Evolutionary conservation across 169 alveolate species (phyloP).

Genomic region (Theileria sp.): DNA sequence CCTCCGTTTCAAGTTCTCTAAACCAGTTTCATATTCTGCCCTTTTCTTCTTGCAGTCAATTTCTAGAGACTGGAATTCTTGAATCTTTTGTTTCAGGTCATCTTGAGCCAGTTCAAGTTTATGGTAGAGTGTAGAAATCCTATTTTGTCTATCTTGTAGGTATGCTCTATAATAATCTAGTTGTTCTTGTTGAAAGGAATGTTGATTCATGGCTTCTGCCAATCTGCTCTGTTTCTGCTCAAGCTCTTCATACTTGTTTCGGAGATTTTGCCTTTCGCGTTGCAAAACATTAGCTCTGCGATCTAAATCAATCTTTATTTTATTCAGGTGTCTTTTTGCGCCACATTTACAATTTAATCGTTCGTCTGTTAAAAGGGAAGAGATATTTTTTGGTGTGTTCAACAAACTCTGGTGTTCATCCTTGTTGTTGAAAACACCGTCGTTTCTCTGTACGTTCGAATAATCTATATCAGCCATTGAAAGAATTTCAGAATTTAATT

Average conservation of each 20-base stretch:
- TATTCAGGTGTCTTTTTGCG: slow-evolving; percentile 54
- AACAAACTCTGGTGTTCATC: slow-evolving; percentile 3
- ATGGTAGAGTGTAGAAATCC: slow-evolving; percentile 44
- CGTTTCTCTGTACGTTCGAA: slow-evolving; percentile 3
- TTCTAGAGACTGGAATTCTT: slow-evolving; percentile 44
- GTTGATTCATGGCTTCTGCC: slow-evolving; percentile 17
- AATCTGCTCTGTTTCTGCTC: slow-evolving; percentile 27
- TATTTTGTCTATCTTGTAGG: slow-evolving; percentile 60
- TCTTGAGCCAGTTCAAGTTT: slow-evolving; percentile 37
- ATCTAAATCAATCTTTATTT: slow-evolving; percentile 31
- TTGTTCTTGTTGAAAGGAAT: slow-evolving; percentile 42
- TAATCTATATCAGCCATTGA: slow-evolving; percentile 16
- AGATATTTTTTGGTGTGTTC: slow-evolving; percentile 11
- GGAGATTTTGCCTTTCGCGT: slow-evolving; percentile 22
- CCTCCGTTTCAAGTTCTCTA: slow-evolving; percentile 28
- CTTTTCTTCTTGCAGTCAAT: slow-evolving; percentile 49
- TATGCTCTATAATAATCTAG: slow-evolving; percentile 48
- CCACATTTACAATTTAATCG: slow-evolving; percentile 53
- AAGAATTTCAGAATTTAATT: background rate
- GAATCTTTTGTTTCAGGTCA: slow-evolving; percentile 38
- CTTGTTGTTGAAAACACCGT: slow-evolving; percentile 13
- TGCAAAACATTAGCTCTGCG: slow-evolving; percentile 33
- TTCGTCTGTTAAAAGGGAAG: slow-evolving; percentile 1
- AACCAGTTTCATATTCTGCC: slow-evolving; percentile 53
- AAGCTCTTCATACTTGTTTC: slow-evolving; percentile 33